Evolutionary conservation across 495 filamentous ascomycete genomes (phyloP).

Genomic region (Wilcoxina mikolae): DNA sequence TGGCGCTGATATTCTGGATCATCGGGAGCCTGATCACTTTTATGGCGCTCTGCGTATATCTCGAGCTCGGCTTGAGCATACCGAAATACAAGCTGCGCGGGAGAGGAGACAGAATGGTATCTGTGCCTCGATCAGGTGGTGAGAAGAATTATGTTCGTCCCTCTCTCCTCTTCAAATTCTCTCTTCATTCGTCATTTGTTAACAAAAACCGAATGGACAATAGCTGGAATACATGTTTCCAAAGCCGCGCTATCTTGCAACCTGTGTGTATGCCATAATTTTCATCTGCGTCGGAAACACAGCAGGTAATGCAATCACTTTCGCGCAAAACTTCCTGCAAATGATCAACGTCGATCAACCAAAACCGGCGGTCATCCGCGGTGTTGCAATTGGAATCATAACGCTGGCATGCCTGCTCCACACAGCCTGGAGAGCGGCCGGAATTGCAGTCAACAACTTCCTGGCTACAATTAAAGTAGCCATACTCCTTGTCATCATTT

Average conservation of each 20-base stretch:
- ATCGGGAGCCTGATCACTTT: slow-evolving; percentile 31
- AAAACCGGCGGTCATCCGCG: slow-evolving; percentile 27
- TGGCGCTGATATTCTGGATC: slow-evolving; percentile 32
- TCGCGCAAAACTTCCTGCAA: slow-evolving; percentile 31
- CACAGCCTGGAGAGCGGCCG: slow-evolving; percentile 34
- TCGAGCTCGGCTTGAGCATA: slow-evolving; percentile 35
- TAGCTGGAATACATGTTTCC: slow-evolving; percentile 36
- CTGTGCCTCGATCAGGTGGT: slow-evolving; percentile 37
- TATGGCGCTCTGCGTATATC: slow-evolving; percentile 35
- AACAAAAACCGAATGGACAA: too few relatives aligned
- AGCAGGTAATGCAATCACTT: slow-evolving; percentile 35
- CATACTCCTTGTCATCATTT: slow-evolving; percentile 34
- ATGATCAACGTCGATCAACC: slow-evolving; percentile 20
- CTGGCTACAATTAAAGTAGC: slow-evolving; percentile 37
- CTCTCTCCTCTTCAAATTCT: neutral
- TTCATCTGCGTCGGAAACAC: slow-evolving; percentile 40
- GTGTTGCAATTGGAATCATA: slow-evolving; percentile 33
- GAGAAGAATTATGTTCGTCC: slow-evolving; percentile 39
- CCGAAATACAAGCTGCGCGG: slow-evolving; percentile 30
- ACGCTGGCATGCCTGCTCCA: slow-evolving; percentile 37
- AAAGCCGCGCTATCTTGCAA: slow-evolving; percentile 30
- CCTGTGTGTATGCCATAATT: slow-evolving; percentile 35
- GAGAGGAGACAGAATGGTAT: slow-evolving; percentile 17
- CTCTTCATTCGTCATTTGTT: neutral
- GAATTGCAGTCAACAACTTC: slow-evolving; percentile 38